phyloP scores from a whole-genome alignment of 805 yeast species.

The Teunomyces tritomae region DNA sequence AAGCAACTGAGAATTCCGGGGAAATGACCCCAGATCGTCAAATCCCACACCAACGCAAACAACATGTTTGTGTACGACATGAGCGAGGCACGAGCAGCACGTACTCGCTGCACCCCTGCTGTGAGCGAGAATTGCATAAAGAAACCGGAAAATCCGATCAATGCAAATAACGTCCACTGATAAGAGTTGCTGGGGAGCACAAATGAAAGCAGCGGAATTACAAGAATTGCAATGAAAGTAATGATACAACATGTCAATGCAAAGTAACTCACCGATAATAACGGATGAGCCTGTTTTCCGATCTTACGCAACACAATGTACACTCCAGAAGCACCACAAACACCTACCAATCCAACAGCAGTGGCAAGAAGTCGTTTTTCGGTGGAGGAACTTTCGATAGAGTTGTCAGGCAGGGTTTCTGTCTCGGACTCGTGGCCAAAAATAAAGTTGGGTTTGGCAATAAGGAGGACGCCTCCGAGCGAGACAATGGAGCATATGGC shows the following conservation, averaged over 20 bases:
- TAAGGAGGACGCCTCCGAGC: slow-evolving; percentile 70
- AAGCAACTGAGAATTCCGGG: slow-evolving; percentile 67
- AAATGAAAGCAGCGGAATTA: slow-evolving; percentile 59
- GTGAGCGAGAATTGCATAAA: slow-evolving; percentile 77
- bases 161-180: slow-evolving; percentile 64
- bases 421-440: slow-evolving; percentile 46
- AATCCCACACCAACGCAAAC: slow-evolving; percentile 76
- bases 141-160: slow-evolving; percentile 77
- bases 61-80: slow-evolving; percentile 76
- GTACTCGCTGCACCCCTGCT: slow-evolving; percentile 78
- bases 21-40: slow-evolving; percentile 64
- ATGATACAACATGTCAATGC: slow-evolving; percentile 59
- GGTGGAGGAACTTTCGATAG: slow-evolving; percentile 52
- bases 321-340: slow-evolving; percentile 66
- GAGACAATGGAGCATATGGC: slow-evolving; percentile 68
- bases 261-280: slow-evolving; percentile 75
- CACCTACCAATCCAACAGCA: slow-evolving; percentile 61
- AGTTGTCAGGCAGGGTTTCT: slow-evolving; percentile 30
- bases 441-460: slow-evolving; percentile 76
- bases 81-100: slow-evolving; percentile 72
- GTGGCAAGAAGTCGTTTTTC: slow-evolving; percentile 61
- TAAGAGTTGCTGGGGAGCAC: slow-evolving; percentile 55
- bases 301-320: slow-evolving; percentile 70
- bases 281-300: slow-evolving; percentile 77
- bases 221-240: slow-evolving; percentile 49